Conservation (phyloP, 2,329 filamentous ascomycete genomes). For the Cephalotrichum gorgonifer region DNA sequence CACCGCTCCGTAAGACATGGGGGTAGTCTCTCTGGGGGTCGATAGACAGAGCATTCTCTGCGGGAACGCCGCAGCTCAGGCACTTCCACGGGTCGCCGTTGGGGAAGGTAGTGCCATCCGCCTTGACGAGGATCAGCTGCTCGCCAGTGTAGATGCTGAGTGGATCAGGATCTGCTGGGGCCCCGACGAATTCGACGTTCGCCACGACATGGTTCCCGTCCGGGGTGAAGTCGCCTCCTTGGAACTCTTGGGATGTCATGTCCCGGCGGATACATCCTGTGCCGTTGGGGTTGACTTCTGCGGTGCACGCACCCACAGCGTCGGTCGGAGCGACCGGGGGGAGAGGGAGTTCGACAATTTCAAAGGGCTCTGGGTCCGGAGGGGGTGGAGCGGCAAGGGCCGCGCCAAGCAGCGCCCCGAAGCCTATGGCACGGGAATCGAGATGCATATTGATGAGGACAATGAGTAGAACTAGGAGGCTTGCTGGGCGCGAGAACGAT, state of each 20-base stretch:
- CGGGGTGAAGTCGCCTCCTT: slow-evolving; percentile 21
- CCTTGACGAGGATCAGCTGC: slow-evolving; percentile 31
- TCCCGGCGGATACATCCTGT: slow-evolving; percentile 25
- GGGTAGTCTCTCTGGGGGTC: slow-evolving; percentile 24
- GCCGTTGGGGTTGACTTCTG: slow-evolving; percentile 18
- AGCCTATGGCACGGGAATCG: neutral
- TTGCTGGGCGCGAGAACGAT: neutral
- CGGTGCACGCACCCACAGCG: slow-evolving; percentile 19
- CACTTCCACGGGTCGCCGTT: slow-evolving; percentile 38
- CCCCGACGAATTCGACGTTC: slow-evolving; percentile 28
- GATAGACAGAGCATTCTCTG: slow-evolving; percentile 16
- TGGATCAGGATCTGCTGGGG: slow-evolving; percentile 24
- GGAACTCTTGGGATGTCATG: slow-evolving; percentile 1
- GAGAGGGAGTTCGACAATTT: slow-evolving; percentile 22
- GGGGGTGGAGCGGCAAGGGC: slow-evolving; percentile 12
- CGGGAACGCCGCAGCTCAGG: slow-evolving; percentile 30
- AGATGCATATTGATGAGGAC: neutral
- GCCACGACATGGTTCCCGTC: slow-evolving; percentile 31
- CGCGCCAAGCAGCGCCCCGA: neutral
- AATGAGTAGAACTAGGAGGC: neutral
- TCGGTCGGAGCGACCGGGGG: slow-evolving; percentile 21
- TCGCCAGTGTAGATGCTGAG: slow-evolving; percentile 28
- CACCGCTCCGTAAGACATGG: slow-evolving; percentile 28
- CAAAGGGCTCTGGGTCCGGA: slow-evolving; percentile 21
- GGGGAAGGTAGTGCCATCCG: slow-evolving; percentile 25